Evolutionary conservation across 2,329 filamentous ascomycete species (phyloP).

Genomic region (Fusarium globosum): DNA sequence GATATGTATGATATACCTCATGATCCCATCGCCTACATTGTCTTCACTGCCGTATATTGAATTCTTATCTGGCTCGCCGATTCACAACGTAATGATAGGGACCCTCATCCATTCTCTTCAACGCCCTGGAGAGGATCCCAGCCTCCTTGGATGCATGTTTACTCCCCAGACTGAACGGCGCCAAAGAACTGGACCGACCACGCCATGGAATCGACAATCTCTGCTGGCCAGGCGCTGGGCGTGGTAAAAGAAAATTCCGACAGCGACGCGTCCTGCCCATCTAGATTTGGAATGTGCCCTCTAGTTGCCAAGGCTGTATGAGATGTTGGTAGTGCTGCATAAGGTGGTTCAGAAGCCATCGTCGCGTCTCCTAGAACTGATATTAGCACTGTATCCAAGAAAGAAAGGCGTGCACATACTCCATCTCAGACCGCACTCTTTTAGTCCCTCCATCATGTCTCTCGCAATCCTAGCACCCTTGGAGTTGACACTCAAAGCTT

Average conservation of each 20-base stretch:
- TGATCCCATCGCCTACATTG: rapidly evolving
- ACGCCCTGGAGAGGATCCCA: neutral
- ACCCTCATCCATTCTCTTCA: neutral
- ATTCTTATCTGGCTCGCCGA: neutral
- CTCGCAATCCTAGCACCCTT: neutral
- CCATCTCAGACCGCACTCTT: neutral
- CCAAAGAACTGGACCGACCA: neutral
- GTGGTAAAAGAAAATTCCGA: neutral
- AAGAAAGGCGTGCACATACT: neutral
- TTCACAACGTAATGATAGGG: rapidly evolving
- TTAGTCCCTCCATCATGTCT: neutral
- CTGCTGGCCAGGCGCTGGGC: neutral
- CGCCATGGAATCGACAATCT: neutral
- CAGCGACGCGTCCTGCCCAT: neutral
- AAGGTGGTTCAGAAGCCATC: rapidly evolving
- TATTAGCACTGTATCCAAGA: no score
- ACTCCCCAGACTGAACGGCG: neutral
- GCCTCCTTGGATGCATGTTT: neutral
- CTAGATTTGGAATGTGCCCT: neutral
- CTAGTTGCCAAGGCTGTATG: neutral
- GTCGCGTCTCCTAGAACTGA: neutral
- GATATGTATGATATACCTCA: neutral
- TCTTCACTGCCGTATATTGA: neutral
- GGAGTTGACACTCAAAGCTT: neutral
- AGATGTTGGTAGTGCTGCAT: neutral